Base-by-base conservation (phyloP, 805 yeast species). In the Yarrowia keelungensis region DNA sequence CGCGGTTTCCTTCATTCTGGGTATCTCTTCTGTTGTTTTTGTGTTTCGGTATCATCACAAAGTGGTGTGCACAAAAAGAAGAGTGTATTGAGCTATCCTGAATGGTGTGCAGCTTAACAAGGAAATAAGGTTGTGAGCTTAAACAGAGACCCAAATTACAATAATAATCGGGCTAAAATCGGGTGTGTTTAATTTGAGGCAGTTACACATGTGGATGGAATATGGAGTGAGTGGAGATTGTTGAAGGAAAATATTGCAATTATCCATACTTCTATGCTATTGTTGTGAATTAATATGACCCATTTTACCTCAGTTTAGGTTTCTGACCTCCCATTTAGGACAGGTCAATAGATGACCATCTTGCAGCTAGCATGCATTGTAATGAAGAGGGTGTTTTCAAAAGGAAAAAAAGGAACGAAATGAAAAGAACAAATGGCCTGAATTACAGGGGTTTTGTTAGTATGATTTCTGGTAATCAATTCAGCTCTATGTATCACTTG, bases 281-380 rank as follows among this genome's bases (percentile, higher is more conserved):
- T 26, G 32, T 5, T 5, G 32, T 5, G 7, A 26, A 26, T 26
- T 5, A 26, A 26, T 26, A 19, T 26, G 32, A 5, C 32, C 4
- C 32, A 26, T 26, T 26, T 26, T 26, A 5, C 4, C 32, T 26
- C 32, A 26, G 32, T 26, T 42, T n/a, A 42, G 19, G 46, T n/a
- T 42, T n/a, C 10, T 7, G 26, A 45, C 26, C 5, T 47, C 56
- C 56, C 56, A 32, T 36, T 14, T 14, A 7, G 42, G 56, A 35
- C 56, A n/a, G 10, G 26, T 36, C 56, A 51, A 51, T 51, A 36
- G 56, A 51, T 51, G 56, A 16, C n/a, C 56, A 36, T 36, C 56
- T 51, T 36, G 56, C 56, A 36, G n/a, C 42, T 51, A 26, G 10
- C 5, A 51, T 35, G 56, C 56, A 51, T 51, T 19, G 19, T 19